Conservation (phyloP, 495 filamentous ascomycete genomes). For the Chaetomidium leptoderma region DNA sequence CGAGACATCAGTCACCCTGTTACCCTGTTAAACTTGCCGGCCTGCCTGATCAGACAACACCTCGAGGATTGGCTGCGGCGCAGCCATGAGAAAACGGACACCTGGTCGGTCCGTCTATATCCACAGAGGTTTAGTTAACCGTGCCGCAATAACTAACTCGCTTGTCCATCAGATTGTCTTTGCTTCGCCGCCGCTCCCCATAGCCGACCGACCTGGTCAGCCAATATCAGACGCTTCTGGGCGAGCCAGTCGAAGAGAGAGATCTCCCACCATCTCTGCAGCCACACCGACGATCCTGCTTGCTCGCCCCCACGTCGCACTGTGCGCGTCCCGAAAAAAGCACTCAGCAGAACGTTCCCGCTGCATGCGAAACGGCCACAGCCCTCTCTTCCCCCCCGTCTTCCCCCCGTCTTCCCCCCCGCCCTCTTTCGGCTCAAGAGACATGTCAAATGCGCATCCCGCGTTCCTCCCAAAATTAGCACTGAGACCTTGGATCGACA, state of each 20-base stretch:
- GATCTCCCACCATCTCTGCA: slow-evolving; percentile 7
- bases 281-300: slow-evolving; percentile 2
- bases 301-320: not conserved
- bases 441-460: slow-evolving; percentile 2
- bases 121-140: not conserved
- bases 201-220: not conserved
- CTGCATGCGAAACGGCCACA: slow-evolving; percentile 13
- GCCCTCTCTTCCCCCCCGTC: too few relatives aligned
- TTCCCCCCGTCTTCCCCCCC: too few relatives aligned
- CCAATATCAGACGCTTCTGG: not conserved
- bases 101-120: not conserved
- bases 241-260: not conserved
- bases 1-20: not conserved
- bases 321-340: slow-evolving; percentile 8
- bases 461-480: slow-evolving; percentile 18
- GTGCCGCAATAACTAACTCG: not conserved
- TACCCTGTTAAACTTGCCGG: not conserved
- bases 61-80: not conserved
- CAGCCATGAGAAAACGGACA: not conserved
- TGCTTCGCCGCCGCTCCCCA: not conserved
- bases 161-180: not conserved
- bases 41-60: too few relatives aligned
- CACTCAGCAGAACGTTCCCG: not conserved
- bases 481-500: slow-evolving; percentile 12
- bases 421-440: slow-evolving; percentile 2